Conservation (phyloP, 2,329 filamentous ascomycete genomes). For the Cadophora gregata region DNA sequence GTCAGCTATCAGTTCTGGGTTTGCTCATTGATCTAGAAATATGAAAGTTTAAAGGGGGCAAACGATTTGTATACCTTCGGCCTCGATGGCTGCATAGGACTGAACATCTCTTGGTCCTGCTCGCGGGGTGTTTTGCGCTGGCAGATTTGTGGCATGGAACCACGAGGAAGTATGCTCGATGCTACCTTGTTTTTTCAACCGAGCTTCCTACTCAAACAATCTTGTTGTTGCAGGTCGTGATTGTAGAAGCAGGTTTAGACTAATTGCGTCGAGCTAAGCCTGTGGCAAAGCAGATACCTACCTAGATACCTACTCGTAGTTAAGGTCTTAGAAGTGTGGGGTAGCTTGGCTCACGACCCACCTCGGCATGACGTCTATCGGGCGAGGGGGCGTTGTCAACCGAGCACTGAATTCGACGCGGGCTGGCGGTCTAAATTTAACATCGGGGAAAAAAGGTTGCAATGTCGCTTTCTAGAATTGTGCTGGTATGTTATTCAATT, state of each 20-base stretch:
- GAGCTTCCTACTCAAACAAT: background rate
- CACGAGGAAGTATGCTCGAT: slow-evolving; percentile 23
- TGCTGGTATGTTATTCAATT: background rate
- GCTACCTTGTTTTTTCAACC: background rate
- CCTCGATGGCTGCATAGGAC: slow-evolving; percentile 34
- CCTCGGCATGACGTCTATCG: slow-evolving; percentile 15
- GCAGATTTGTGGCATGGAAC: slow-evolving; percentile 34
- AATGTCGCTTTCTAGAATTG: background rate
- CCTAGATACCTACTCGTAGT: too few relatives aligned
- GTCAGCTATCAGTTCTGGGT: too few relatives aligned
- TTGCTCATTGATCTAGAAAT: background rate
- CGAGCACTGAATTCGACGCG: slow-evolving; percentile 11
- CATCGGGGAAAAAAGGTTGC: background rate
- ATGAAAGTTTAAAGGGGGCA: too few relatives aligned
- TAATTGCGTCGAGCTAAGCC: slow-evolving; percentile 4
- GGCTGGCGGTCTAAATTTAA: background rate
- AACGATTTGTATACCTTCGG: slow-evolving; percentile 32
- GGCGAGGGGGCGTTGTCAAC: too few relatives aligned
- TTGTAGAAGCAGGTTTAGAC: background rate
- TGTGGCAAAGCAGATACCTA: too few relatives aligned
- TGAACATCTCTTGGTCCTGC: slow-evolving; percentile 28
- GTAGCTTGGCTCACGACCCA: slow-evolving; percentile 9
- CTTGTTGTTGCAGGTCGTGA: background rate
- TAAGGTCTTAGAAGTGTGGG: slow-evolving; percentile 12
- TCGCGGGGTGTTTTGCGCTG: slow-evolving; percentile 17